Evolutionary conservation across 768 basidiomycete species (phyloP), one percentile per base, ranked within the genome.

Genomic region (Mycena albidolilacea): DNA sequence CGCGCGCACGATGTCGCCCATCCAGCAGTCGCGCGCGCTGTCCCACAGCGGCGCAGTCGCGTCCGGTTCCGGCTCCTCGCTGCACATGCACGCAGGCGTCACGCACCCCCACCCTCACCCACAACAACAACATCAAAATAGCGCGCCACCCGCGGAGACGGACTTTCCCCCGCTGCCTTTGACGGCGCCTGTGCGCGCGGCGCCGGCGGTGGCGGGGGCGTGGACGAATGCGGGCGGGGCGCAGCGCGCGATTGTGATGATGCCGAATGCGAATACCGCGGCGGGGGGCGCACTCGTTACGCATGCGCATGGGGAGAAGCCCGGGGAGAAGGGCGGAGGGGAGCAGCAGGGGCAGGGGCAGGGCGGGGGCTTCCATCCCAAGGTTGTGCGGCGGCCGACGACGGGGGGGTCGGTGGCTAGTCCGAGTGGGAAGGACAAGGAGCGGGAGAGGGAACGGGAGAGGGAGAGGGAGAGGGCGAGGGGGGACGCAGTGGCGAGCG

Each of bases 141-240:
- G 60, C 14, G 37, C 64, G 48, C 61, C 43, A 8, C 44, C 17
- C 59, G 81, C 85, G 12, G 84, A 90, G 46, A 89, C 84, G 4
- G 93, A 95, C 81, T 94, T 94, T 75, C 93, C 93, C 7, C 93
- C 93, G 11, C 82, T 94, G 55, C 48, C 48, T 6, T 17, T 50
- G 48, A 50, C 81, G 54, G 70, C 81, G 7, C 78, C 84, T 23
- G 80, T 81, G 38, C 78, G 81, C 21, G 91, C 88, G 57, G 35
- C 84, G 7, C 90, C 91, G 4, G 82, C 84, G 2, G 87, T 87
- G 7, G 84, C 85, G 38, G 93, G 94, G 35, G 94, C 91, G 30
- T 95, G 94, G 94, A 90, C 88, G 23, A 92, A 91, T 73, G 80
- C 88, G 37, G 83, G 89, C 35, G 84, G 84, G 35, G 82, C 83